Percentiles rank a stretch among this genome's conserved stretches.
phyloP scores from a whole-genome alignment of 2,329 filamentous ascomycete species.

The Claviceps africana region DNA sequence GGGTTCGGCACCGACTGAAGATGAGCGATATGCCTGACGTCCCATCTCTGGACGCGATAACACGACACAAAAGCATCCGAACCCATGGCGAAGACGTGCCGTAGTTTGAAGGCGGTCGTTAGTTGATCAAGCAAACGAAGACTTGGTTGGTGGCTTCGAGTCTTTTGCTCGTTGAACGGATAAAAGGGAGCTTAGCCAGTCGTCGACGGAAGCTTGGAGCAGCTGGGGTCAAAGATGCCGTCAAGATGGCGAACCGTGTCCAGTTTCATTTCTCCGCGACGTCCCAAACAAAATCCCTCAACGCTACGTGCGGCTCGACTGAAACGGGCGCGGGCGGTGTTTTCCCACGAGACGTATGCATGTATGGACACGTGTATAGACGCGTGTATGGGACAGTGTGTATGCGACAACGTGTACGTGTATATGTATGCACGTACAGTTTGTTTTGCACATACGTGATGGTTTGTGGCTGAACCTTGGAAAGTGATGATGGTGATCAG shows the following conservation, averaged over 20 bases:
- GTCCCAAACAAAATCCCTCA: background rate
- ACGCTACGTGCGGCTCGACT: background rate
- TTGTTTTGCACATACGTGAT: background rate
- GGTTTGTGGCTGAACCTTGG: background rate
- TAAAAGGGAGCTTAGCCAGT: background rate
- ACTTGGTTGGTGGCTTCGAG: background rate
- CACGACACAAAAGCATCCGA: background rate
- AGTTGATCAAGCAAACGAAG: background rate
- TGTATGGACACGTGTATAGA: background rate
- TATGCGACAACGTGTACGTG: too few relatives aligned
- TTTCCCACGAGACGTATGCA: background rate
- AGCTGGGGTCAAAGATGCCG: background rate
- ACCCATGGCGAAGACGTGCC: background rate
- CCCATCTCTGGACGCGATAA: background rate
- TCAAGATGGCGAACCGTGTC: background rate
- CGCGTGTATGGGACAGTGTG: too few relatives aligned
- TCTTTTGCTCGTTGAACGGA: background rate
- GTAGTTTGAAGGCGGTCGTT: background rate
- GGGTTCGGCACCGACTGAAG: background rate
- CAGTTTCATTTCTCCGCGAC: background rate
- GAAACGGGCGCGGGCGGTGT: too few relatives aligned
- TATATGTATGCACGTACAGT: background rate
- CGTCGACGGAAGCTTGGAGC: background rate
- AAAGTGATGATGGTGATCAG: background rate
- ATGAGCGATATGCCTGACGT: background rate